A percentile compares a stretch with the other conserved stretches of the same genome.
phyloP scores from a whole-genome alignment of 257 asterid species.

The Forsythia viridissima region DNA sequence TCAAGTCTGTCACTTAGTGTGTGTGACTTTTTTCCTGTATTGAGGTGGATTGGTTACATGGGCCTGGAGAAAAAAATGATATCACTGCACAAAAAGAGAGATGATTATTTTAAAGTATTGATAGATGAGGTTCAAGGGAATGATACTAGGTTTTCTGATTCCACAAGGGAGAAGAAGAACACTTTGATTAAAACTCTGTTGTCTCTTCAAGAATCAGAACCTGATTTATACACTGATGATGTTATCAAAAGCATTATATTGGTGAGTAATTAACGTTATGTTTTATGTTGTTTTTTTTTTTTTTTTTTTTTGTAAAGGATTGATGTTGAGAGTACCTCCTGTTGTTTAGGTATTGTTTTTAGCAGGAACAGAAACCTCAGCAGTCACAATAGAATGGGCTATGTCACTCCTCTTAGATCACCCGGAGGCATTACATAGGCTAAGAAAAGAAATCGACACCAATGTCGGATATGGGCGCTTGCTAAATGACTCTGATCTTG shows the following conservation, averaged over 20 bases:
- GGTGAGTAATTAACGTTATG: slow-evolving; percentile 9
- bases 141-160: not conserved
- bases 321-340: not conserved
- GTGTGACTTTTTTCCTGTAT: slow-evolving; percentile 38
- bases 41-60: slow-evolving; percentile 34
- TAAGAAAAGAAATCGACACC: slow-evolving; percentile 3
- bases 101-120: slow-evolving; percentile 22
- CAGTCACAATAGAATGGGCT: slow-evolving; percentile 18
- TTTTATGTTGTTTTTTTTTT: no score
- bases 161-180: not conserved
- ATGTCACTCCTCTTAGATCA: slow-evolving; percentile 16
- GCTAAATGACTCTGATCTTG: slow-evolving; percentile 21
- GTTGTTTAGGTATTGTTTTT: not conserved
- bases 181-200: slow-evolving; percentile 23
- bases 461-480: not conserved
- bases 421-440: slow-evolving; percentile 13
- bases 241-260: slow-evolving; percentile 23
- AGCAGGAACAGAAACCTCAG: slow-evolving; percentile 20
- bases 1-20: not conserved
- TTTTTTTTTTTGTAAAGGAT: no score
- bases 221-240: slow-evolving; percentile 28
- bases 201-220: slow-evolving; percentile 28
- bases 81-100: slow-evolving; percentile 23
- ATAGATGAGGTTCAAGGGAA: slow-evolving; percentile 22
- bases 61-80: slow-evolving; percentile 31